Conservation (phyloP, 345 rosid species). For the Aquilaria malaccensis region DNA sequence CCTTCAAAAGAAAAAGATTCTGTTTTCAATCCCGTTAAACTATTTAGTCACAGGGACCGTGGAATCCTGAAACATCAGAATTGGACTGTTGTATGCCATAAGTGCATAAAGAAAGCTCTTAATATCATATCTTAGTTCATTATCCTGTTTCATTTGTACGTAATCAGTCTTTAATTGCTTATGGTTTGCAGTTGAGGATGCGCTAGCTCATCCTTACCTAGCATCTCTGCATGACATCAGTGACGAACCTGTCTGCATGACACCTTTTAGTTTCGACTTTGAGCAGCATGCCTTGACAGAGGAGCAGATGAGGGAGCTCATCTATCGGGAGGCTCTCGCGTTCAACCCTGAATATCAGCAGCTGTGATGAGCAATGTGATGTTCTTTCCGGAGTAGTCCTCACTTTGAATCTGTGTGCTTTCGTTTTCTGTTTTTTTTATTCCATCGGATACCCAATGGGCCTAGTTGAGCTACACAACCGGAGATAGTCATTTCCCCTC, state of each 20-base stretch:
- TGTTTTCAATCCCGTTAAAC: too few species aligned
- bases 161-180: background rate
- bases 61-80: too few species aligned
- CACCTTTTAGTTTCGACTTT: constrained; percentile 63
- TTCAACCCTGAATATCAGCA: constrained; percentile 73
- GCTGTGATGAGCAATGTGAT: constrained; percentile 10
- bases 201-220: constrained; percentile 86
- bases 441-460: background rate
- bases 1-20: too few species aligned
- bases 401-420: constrained; percentile 14
- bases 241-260: constrained; percentile 73
- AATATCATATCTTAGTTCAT: too few species aligned
- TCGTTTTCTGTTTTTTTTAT: background rate
- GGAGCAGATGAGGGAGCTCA: constrained; percentile 82
- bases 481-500: too few species aligned
- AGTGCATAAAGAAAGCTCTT: too few species aligned
- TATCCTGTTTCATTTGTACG: too few species aligned
- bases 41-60: too few species aligned
- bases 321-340: constrained; percentile 73
- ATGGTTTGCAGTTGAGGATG: constrained; percentile 55
- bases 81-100: too few species aligned
- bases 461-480: too few species aligned
- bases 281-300: constrained; percentile 60
- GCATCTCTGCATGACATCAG: constrained; percentile 46
- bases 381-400: constrained; percentile 2